Base-by-base conservation (phyloP, 352 stramenopile species). In the Pythium utonaiense region DNA sequence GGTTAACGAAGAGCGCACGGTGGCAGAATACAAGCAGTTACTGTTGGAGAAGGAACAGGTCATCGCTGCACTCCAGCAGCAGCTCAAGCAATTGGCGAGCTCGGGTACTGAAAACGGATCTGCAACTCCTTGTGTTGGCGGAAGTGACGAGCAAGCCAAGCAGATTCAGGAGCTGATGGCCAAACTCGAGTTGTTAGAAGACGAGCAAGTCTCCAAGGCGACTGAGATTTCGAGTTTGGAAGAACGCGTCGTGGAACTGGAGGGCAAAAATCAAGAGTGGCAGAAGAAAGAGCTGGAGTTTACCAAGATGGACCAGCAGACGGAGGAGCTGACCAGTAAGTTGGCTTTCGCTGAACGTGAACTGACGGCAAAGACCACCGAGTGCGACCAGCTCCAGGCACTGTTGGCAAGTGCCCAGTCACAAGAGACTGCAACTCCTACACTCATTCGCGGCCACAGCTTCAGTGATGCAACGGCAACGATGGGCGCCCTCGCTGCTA, bases 1-100 rank as follows among this genome's bases (percentile, higher is more conserved):
- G 62, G 73, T 91, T 14, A 93, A 91, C 53, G 76, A 91, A 92
- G 99, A 87, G 86, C 94, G 59, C 92, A 97, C 78, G 0, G 80
- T 90, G 19, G 77, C 74, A 9, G 77, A 88, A 54, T 90, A 77
- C 66, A 90, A 90, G 61, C 53, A 83, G 42, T 68, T 90, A 14
- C 56, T 90, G 6, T 47, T 72, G 10, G 73, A 80, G 42, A 86
- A 86, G 38, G 78, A 90, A 31, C 75, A 80, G 47, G 65, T 73
- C 16, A 86, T 90, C 53, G 69, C 67, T 8, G 47, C 64, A 1
- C 51, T 90, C 8, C 70, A 81, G 36, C 53, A 56, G 2, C 66
- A 82, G 27, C 47, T 67, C 28, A 30, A 61, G 19, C 45, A 61
- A 45, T 22, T 67, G 41, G 25, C 53, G 21, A 53, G 8, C 21